Evolutionary conservation across 768 basidiomycete species (phyloP).

Genomic region (Termitomyces sp.): DNA sequence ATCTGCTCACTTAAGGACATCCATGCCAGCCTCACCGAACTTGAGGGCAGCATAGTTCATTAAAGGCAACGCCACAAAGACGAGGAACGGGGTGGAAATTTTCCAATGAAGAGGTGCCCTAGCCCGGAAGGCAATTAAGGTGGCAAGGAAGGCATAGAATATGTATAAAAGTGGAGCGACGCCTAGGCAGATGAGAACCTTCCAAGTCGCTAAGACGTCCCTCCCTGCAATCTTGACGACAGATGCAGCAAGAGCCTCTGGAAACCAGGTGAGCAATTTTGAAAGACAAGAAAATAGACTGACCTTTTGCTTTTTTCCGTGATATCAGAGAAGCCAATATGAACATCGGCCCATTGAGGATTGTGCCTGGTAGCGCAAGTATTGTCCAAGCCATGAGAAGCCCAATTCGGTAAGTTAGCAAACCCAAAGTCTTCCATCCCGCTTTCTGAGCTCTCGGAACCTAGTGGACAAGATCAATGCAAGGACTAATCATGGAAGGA

Average conservation of each 20-base stretch:
- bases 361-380: constrained; percentile 84
- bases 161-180: constrained; percentile 82
- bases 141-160: constrained; percentile 78
- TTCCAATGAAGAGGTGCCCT: constrained; percentile 57
- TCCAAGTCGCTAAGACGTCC: constrained; percentile 98
- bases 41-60: constrained; percentile 93
- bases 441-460: constrained; percentile 86
- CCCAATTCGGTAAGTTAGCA: constrained; percentile 77
- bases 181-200: constrained; percentile 91
- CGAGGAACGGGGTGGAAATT: constrained; percentile 73
- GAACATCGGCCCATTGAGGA: constrained; percentile 92
- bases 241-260: constrained; percentile 94
- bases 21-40: constrained; percentile 97
- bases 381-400: constrained; percentile 78
- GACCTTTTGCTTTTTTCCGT: constrained; percentile 85
- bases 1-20: constrained; percentile 80
- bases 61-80: constrained; percentile 71
- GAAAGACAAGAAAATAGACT: background rate
- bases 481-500: background rate
- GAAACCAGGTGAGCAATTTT: background rate
- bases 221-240: constrained; percentile 93
- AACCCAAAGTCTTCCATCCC: constrained; percentile 79
- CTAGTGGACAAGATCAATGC: constrained; percentile 26
- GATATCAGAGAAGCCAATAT: constrained; percentile 85
- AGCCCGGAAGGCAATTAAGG: constrained; percentile 63